These are phyloP conservation scores for Gossypium anomalum DNA, from an alignment of 345 rosid species.

Conservation along the genomic window DNA sequence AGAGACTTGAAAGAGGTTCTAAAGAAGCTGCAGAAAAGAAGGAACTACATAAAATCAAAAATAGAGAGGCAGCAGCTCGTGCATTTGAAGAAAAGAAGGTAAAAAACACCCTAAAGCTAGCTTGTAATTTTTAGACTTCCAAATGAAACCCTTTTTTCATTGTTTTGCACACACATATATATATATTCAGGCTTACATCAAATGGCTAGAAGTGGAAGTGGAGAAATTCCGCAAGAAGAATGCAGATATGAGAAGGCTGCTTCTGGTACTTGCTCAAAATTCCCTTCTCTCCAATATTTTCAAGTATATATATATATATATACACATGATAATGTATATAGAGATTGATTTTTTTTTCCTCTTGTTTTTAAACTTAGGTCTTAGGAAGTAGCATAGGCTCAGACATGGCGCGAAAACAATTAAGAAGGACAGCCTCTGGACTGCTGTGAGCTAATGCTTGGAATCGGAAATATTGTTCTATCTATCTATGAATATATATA, in stretches of 20 bases:
- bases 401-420: background rate
- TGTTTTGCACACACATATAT: too few species aligned
- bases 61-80: background rate
- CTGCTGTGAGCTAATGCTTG: background rate
- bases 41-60: background rate
- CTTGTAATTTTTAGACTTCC: background rate
- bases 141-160: too few species aligned
- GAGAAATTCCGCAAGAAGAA: background rate
- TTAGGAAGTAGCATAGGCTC: background rate
- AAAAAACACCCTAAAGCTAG: background rate
- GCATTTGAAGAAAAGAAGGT: background rate
- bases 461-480: too few species aligned
- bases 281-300: background rate
- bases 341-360: background rate
- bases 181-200: background rate
- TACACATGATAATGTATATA: background rate
- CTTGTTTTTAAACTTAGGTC: background rate
- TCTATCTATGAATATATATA: background rate
- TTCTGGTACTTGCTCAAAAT: background rate
- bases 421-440: background rate
- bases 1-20: background rate
- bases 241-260: background rate
- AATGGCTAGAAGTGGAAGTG: slow-evolving; percentile 4
- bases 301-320: background rate
- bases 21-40: background rate